A percentile compares a stretch with the other conserved stretches of the same genome.
These are phyloP conservation scores for Xerocomus potaroensis DNA, from an alignment of 768 basidiomycete species.

Conservation along the genomic window DNA sequence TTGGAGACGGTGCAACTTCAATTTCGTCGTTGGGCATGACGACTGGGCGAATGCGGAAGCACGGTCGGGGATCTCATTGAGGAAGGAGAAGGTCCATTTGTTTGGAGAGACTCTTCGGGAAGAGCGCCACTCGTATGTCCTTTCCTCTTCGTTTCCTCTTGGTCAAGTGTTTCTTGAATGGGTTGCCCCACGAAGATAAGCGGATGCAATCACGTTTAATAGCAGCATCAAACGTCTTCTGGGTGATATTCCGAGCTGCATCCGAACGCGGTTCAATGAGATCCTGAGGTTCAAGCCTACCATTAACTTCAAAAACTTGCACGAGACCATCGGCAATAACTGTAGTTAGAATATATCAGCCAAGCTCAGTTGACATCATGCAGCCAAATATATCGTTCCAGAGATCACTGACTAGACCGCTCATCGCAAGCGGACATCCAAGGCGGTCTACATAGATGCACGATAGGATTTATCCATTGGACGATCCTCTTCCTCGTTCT, in stretches of 20 bases:
- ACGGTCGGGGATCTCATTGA: conserved; percentile 7
- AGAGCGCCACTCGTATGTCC: background rate
- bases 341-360: background rate
- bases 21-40: background rate
- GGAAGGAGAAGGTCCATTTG: conserved; percentile 4
- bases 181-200: background rate
- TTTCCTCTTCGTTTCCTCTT: background rate
- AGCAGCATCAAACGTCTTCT: conserved; percentile 5
- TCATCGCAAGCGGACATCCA: background rate
- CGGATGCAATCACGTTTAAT: background rate
- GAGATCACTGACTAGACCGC: background rate
- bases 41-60: conserved; percentile 3
- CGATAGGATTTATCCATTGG: background rate
- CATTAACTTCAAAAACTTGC: background rate
- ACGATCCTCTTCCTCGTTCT: background rate
- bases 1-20: conserved; percentile 6
- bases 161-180: too few relatives aligned
- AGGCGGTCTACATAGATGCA: background rate
- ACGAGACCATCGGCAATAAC: background rate
- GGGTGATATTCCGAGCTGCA: background rate
- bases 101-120: conserved; percentile 3
- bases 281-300: background rate
- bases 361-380: background rate
- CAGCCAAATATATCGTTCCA: conserved; percentile 1
- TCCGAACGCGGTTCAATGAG: background rate